Conservation (phyloP, 2,329 filamentous ascomycete species). For the Fusarium albosuccineum region DNA sequence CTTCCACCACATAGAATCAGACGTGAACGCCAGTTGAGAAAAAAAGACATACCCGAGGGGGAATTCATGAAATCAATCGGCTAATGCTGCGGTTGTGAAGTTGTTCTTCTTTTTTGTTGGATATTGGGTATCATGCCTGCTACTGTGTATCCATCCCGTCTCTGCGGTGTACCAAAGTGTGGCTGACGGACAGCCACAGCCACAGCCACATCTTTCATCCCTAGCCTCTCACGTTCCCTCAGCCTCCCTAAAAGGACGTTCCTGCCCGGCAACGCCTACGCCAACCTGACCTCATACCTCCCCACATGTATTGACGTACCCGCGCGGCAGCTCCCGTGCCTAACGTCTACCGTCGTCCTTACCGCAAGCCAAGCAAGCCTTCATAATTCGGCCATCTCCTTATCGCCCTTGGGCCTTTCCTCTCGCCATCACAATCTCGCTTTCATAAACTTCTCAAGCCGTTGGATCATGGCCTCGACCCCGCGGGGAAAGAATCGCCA, state of each 20-base stretch:
- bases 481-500: slow-evolving; percentile 21
- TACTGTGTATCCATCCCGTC: no score
- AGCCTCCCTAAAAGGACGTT: slow-evolving; percentile 1
- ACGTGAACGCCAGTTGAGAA: slow-evolving; percentile 35
- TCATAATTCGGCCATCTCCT: neutral
- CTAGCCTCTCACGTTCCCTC: slow-evolving; percentile 3
- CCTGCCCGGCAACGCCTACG: slow-evolving; percentile 1
- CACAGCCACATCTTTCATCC: neutral
- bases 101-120: no score
- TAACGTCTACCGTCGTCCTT: slow-evolving; percentile 9
- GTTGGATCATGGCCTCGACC: slow-evolving; percentile 29
- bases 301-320: slow-evolving; percentile 17
- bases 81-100: no score
- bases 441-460: neutral
- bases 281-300: neutral
- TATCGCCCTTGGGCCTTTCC: neutral
- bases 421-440: neutral
- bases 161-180: no score
- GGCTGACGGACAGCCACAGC: no score
- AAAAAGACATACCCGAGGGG: neutral
- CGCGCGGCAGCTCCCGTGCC: slow-evolving; percentile 27
- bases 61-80: no score
- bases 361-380: neutral
- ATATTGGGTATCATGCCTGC: no score
- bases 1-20: slow-evolving; percentile 37